phyloP scores from a whole-genome alignment of 1,284 basidiomycete species.

The Papiliotrema nemorosa region DNA sequence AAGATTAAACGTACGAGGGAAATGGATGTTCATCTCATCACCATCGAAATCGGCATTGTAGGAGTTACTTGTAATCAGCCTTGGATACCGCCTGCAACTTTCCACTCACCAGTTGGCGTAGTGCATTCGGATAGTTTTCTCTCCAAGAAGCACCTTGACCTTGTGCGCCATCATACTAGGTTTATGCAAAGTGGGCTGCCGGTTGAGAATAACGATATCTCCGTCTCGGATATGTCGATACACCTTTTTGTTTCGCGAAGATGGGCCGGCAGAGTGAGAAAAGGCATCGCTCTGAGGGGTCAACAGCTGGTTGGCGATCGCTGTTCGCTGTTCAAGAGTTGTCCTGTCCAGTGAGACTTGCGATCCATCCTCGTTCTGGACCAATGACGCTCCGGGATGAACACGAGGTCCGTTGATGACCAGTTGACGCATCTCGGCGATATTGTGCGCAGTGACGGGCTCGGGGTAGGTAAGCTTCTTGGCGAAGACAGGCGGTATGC shows the following conservation, averaged over 20 bases:
- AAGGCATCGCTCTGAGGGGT: conserved; percentile 78
- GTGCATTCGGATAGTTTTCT: conserved; percentile 99
- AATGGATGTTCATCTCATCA: conserved; percentile 99
- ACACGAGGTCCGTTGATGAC: conserved; percentile 88
- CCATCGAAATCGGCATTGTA: conserved; percentile 99
- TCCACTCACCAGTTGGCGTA: conserved; percentile 79
- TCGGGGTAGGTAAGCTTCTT: conserved; percentile 96
- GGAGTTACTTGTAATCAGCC: conserved; percentile 66
- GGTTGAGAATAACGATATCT: conserved; percentile 93
- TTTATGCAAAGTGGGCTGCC: conserved; percentile 98
- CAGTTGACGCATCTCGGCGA: conserved; percentile 80
- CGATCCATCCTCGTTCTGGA: conserved; percentile 92
- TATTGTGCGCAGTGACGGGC: conserved; percentile 89
- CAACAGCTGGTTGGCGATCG: conserved; percentile 93
- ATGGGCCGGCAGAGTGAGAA: conserved; percentile 56
- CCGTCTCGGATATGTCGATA: conserved; percentile 93
- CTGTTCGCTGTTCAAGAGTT: conserved; percentile 80
- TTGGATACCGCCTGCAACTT: too few relatives aligned
- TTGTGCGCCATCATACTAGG: conserved; percentile 99
- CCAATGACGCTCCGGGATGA: conserved; percentile 90
- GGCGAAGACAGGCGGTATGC: conserved; percentile 96
- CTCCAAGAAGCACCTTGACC: conserved; percentile 86
- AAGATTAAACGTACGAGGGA: conserved; percentile 68
- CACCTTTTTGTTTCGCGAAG: conserved; percentile 92
- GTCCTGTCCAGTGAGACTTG: conserved; percentile 81